A percentile compares a stretch with the other conserved stretches of the same genome.
Conservation (phyloP, 805 yeast genomes). For the Starmerella vitae region DNA sequence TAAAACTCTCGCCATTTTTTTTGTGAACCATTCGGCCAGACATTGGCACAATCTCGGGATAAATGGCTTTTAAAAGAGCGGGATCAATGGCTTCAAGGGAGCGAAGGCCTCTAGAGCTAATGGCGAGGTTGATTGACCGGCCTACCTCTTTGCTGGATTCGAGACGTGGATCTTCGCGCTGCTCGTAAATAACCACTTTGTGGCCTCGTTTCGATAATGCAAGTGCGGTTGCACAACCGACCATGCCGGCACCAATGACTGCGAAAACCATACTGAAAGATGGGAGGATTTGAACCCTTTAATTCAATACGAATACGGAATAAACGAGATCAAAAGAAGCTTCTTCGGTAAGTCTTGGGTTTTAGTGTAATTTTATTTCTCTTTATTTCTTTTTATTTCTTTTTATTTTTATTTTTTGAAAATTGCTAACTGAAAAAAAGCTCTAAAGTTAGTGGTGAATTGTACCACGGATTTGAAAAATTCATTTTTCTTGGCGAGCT, state of each 20-base stretch:
- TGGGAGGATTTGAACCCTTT: no score
- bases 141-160: constrained; percentile 13
- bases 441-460: no score
- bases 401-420: no score
- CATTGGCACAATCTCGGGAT: constrained; percentile 65
- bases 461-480: no score
- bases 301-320: no score
- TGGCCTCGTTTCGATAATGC: constrained; percentile 63
- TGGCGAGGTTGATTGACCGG: constrained; percentile 70
- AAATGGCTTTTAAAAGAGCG: constrained; percentile 41
- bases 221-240: constrained; percentile 74
- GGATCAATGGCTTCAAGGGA: constrained; percentile 53
- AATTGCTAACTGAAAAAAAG: no score
- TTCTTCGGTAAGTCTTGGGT: no score
- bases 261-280: constrained; percentile 19
- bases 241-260: constrained; percentile 80
- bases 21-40: constrained; percentile 79
- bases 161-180: constrained; percentile 53
- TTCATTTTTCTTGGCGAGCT: no score
- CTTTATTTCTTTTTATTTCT: no score
- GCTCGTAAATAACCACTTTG: constrained; percentile 57
- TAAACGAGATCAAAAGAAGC: no score
- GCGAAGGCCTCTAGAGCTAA: constrained; percentile 69
- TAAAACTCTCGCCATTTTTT: constrained; percentile 36
- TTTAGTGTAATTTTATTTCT: no score